A percentile compares a stretch with the other conserved stretches of the same genome.
Evolutionary conservation across 495 filamentous ascomycete species (phyloP).

Genomic region (Aspergillus saccharolyticus): DNA sequence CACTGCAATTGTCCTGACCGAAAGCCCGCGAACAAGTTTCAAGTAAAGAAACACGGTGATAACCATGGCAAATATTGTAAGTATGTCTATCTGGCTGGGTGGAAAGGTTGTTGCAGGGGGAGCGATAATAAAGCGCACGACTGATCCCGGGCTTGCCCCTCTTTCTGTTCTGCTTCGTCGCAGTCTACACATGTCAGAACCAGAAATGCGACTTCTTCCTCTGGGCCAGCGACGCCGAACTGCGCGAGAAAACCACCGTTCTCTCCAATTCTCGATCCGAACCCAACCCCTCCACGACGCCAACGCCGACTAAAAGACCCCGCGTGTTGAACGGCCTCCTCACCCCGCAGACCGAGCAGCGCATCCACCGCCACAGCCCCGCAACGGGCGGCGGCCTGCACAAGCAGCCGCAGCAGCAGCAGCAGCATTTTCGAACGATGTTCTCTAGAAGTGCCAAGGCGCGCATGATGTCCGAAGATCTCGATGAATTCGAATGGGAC

Average conservation of each 20-base stretch:
- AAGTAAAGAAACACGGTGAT: constrained; percentile 59
- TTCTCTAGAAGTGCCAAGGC: constrained; percentile 33
- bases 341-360: constrained; percentile 34
- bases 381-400: not conserved
- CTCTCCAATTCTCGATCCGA: constrained; percentile 49
- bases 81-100: not conserved
- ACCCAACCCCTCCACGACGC: constrained; percentile 17
- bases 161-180: not conserved
- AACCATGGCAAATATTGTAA: constrained; percentile 61
- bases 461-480: constrained; percentile 40
- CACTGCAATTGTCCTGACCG: constrained; percentile 64
- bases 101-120: not conserved
- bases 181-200: constrained; percentile 63
- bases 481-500: constrained; percentile 44
- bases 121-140: not conserved
- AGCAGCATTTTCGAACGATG: too few relatives aligned
- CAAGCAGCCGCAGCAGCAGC: constrained; percentile 6
- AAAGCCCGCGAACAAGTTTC: constrained; percentile 52
- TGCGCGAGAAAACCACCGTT: constrained; percentile 48
- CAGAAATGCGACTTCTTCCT: constrained; percentile 66
- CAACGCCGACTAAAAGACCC: constrained; percentile 21
- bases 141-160: constrained; percentile 7
- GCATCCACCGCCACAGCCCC: constrained; percentile 13
- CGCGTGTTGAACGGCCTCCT: constrained; percentile 21
- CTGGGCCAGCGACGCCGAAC: constrained; percentile 58